These are phyloP conservation scores for Ascocoryne sarcoides DNA, from an alignment of 2,329 filamentous ascomycete genomes.

Conservation along the genomic window DNA sequence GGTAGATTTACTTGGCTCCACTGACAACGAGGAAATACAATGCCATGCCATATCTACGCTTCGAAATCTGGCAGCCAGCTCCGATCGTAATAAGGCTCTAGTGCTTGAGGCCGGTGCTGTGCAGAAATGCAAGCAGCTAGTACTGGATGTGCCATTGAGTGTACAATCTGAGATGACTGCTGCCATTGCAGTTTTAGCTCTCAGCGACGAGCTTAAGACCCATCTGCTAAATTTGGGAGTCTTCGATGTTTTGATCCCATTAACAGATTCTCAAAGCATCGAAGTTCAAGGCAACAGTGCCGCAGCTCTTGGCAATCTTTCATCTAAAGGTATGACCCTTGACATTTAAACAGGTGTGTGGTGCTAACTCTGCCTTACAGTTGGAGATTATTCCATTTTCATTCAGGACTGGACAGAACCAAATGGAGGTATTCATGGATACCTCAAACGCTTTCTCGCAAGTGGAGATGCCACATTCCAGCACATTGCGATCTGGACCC, in stretches of 20 bases:
- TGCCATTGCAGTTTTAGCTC: slow-evolving; percentile 90
- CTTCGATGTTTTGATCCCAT: slow-evolving; percentile 89
- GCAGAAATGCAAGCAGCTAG: slow-evolving; percentile 96
- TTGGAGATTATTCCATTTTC: slow-evolving; percentile 94
- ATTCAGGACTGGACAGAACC: slow-evolving; percentile 90
- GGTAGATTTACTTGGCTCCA: slow-evolving; percentile 87
- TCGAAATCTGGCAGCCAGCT: slow-evolving; percentile 90
- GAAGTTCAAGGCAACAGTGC: slow-evolving; percentile 98
- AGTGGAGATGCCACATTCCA: slow-evolving; percentile 97
- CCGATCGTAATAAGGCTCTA: slow-evolving; percentile 95
- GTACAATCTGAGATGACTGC: slow-evolving; percentile 99
- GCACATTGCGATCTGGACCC: slow-evolving; percentile 97
- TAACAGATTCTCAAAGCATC: slow-evolving; percentile 91
- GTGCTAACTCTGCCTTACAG: slow-evolving; percentile 40
- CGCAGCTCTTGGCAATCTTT: slow-evolving; percentile 88
- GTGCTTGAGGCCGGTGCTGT: slow-evolving; percentile 94
- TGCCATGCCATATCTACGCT: slow-evolving; percentile 97
- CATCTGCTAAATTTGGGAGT: slow-evolving; percentile 86
- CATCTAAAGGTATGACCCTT: slow-evolving; percentile 73
- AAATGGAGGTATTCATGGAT: slow-evolving; percentile 90
- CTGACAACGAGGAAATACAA: slow-evolving; percentile 97
- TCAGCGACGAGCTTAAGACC: slow-evolving; percentile 92
- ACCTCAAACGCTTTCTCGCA: slow-evolving; percentile 83
- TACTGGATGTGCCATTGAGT: slow-evolving; percentile 83
- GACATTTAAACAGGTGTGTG: not conserved